Evolutionary conservation across 106 monocot genomes (phyloP), one percentile per base, ranked within the genome.

Genomic region (Allium cepa): DNA sequence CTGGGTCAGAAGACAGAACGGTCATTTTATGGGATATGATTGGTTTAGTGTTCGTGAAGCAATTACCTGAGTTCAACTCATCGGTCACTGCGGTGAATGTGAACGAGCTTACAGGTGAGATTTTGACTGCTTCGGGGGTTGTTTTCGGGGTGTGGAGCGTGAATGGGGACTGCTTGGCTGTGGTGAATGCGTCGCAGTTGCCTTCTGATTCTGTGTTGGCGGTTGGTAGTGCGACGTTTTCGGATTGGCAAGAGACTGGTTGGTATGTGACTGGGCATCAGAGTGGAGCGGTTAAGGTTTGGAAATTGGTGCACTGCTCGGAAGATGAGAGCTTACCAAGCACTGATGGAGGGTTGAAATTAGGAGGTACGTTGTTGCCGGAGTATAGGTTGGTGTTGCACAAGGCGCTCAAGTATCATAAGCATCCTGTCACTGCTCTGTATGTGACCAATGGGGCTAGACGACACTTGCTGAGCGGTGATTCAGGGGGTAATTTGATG

Each of bases 201-300:
- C 97, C 97, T 27, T 97, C 97, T 4, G 97, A 97, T 73, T 69
- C 75, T 46, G 86, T 97, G 59, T 76, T 97, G 17, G 87, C 92
- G 3, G 84, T 92, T 36, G 72, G 80, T 11, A 83, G 13, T 8
- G 7, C 80, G 64, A 71, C 60, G 7, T 82, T 73, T 69, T 92
- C 92, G 0, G 97, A 97, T 56, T 97, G 92, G 97, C 86, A 69
- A 67, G 97, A 92, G 14, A 89, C 89, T 7, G 84, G 79, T 64
- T 97, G 97, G 97, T 92, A 82, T 52, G 88, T 92, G 47, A 97
- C 97, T 1, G 97, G 97, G 14, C 97, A 97, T 63, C 88, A 97
- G 74, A 97, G 97, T 56, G 97, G 97, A 46, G 97, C 89, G 1
- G 84, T 97, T 59, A 97, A 97, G 63, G 77, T 97, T n/a, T 97